Evolutionary conservation across 768 basidiomycete species (phyloP).

Genomic region (Candolleomyces aberdarensis): DNA sequence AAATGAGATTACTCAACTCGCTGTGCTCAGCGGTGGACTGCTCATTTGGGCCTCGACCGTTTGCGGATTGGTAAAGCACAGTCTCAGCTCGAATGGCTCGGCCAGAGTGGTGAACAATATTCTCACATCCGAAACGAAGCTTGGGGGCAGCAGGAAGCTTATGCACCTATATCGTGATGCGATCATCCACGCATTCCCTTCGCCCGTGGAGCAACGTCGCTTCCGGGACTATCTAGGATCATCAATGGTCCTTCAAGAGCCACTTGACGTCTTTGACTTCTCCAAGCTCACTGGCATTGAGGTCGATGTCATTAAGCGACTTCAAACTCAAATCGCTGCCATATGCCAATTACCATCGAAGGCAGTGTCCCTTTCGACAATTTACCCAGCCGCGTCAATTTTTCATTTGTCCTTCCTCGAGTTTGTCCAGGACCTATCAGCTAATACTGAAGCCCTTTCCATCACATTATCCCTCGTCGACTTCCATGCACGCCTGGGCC

Average conservation of each 20-base stretch:
- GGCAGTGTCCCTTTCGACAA: background rate
- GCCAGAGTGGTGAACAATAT: background rate
- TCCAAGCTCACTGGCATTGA: background rate
- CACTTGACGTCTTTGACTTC: background rate
- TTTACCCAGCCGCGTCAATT: background rate
- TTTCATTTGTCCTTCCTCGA: background rate
- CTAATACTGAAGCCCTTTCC: background rate
- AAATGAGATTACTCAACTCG: background rate
- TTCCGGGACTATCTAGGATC: background rate
- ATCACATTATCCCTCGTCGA: background rate
- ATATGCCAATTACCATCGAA: background rate
- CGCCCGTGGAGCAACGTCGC: background rate
- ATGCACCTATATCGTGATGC: background rate
- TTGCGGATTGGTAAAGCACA: background rate
- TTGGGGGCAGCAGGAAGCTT: background rate
- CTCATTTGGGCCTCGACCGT: background rate
- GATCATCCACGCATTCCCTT: background rate
- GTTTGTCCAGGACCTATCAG: background rate
- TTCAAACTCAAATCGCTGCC: background rate
- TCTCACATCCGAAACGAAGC: background rate
- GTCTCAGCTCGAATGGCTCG: background rate
- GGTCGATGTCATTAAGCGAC: background rate
- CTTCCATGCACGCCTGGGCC: background rate
- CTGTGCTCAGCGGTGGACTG: background rate
- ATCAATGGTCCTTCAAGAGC: background rate